These are phyloP conservation scores for Heritiera littoralis DNA, from an alignment of 345 rosid genomes.

Conservation along the genomic window DNA sequence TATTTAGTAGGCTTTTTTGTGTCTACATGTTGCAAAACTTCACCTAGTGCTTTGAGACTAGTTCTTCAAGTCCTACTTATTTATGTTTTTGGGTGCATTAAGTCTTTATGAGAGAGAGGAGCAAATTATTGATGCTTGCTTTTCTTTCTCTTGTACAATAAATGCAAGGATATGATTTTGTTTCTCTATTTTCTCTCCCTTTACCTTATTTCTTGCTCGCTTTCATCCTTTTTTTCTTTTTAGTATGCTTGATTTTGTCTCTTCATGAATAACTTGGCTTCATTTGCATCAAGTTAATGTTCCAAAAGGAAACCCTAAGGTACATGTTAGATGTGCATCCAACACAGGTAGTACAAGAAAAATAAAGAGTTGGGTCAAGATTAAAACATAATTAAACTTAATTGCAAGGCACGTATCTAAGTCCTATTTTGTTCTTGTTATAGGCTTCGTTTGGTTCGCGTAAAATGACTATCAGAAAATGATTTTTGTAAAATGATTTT, in stretches of 20 bases:
- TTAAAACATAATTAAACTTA: not conserved
- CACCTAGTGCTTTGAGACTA: not conserved
- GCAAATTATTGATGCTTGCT: too few relatives aligned
- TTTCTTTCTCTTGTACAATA: not conserved
- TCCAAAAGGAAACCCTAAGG: not conserved
- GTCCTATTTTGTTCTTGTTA: not conserved
- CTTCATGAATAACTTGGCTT: not conserved
- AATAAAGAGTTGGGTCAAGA: not conserved
- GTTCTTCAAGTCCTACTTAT: not conserved
- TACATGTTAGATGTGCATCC: not conserved
- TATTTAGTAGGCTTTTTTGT: not conserved
- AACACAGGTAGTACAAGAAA: not conserved
- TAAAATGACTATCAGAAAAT: too few relatives aligned
- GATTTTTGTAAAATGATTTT: too few relatives aligned
- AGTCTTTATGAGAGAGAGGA: not conserved
- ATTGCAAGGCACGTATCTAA: not conserved
- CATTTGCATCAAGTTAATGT: not conserved
- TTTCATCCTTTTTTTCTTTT: not conserved
- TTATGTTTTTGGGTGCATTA: conserved; percentile 7
- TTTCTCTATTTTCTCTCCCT: not conserved
- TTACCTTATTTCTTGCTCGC: not conserved
- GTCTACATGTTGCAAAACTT: not conserved
- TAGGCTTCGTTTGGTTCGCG: too few relatives aligned
- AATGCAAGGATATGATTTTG: not conserved
- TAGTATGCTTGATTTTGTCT: not conserved